Evolutionary conservation across 345 rosid genomes (phyloP).

Genomic region (Eucalyptus curtisii): DNA sequence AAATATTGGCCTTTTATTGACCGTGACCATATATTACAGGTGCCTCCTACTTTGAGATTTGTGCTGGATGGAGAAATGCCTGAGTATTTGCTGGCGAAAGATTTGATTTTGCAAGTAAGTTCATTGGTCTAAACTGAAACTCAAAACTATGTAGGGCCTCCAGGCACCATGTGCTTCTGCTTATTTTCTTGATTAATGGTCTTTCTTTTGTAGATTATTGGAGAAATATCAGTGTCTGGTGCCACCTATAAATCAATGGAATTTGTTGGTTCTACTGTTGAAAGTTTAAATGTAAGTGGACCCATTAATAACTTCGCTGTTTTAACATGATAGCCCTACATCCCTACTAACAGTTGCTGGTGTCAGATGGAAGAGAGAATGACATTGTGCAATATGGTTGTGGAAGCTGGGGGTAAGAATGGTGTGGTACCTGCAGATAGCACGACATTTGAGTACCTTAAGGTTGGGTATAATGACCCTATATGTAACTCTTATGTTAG

Average conservation of each 20-base stretch:
- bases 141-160: background rate
- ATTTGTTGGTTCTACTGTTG: constrained; percentile 84
- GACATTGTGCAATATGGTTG: constrained; percentile 96
- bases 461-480: constrained; percentile 25
- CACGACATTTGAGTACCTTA: constrained; percentile 82
- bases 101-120: constrained; percentile 93
- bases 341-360: background rate
- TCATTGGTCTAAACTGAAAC: background rate
- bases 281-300: constrained; percentile 64
- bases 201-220: constrained; percentile 54
- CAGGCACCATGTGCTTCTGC: background rate
- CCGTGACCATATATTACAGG: constrained; percentile 26
- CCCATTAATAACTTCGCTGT: background rate
- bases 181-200: background rate
- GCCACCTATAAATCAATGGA: constrained; percentile 98
- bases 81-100: constrained; percentile 79
- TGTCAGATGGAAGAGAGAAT: constrained; percentile 96
- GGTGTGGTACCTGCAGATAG: constrained; percentile 91
- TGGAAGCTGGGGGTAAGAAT: constrained; percentile 98
- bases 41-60: constrained; percentile 90
- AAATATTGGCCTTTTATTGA: background rate
- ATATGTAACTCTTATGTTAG: background rate
- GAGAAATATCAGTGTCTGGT: constrained; percentile 96
- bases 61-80: constrained; percentile 99
- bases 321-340: background rate